Evolutionary conservation across 2,329 filamentous ascomycete genomes (phyloP).

Genomic region (Periglandula ipomoeae): DNA sequence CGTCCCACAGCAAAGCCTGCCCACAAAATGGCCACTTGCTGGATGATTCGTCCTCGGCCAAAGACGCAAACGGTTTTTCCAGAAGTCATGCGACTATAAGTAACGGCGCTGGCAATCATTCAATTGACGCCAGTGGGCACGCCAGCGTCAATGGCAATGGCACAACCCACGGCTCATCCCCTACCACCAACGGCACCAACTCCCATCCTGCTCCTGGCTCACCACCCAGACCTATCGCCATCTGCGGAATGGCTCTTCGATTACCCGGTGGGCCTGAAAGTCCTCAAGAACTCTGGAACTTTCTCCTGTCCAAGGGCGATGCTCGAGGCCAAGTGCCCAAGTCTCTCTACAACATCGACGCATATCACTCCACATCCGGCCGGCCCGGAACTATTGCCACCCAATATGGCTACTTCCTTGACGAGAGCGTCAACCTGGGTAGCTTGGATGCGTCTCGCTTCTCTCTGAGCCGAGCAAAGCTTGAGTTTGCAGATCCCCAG

Average conservation of each 20-base stretch:
- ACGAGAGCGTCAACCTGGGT: slow-evolving; percentile 13
- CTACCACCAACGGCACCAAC: too few relatives aligned
- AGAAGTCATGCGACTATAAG: too few relatives aligned
- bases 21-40: too few relatives aligned
- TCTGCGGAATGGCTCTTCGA: slow-evolving; percentile 10
- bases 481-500: slow-evolving; percentile 21
- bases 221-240: slow-evolving; percentile 7
- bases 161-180: too few relatives aligned
- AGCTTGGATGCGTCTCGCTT: slow-evolving; percentile 24
- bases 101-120: too few relatives aligned
- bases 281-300: slow-evolving; percentile 8
- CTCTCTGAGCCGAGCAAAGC: slow-evolving; percentile 18
- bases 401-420: slow-evolving; percentile 19
- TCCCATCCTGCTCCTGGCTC: too few relatives aligned
- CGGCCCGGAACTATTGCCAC: slow-evolving; percentile 5
- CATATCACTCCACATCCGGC: not conserved
- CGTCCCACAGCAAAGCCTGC: too few relatives aligned
- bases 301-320: slow-evolving; percentile 8
- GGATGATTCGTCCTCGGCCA: too few relatives aligned
- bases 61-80: too few relatives aligned
- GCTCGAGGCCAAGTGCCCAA: not conserved
- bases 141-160: too few relatives aligned
- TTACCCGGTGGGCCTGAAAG: slow-evolving; percentile 8
- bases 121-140: too few relatives aligned
- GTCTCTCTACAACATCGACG: not conserved